phyloP scores from a whole-genome alignment of 2,329 filamentous ascomycete genomes.

The Fusarium hainanense region DNA sequence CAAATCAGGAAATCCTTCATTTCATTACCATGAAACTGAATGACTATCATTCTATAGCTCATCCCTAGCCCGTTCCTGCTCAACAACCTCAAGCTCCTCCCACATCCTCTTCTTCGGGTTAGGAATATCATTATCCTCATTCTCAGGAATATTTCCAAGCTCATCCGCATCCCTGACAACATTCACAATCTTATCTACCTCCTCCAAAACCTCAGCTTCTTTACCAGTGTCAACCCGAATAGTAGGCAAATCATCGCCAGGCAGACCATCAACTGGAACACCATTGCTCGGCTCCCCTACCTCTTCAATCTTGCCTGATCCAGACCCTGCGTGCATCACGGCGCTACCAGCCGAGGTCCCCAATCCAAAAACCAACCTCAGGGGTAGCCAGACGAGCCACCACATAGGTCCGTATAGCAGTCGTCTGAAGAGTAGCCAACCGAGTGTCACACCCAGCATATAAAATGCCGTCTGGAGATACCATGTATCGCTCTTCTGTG shows the following conservation, averaged over 20 bases:
- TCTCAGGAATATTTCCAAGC: constrained; percentile 39
- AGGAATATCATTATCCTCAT: constrained; percentile 16
- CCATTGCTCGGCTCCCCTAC: constrained; percentile 44
- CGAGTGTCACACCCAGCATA: constrained; percentile 78
- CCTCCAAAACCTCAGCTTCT: constrained; percentile 58
- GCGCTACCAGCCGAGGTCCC: constrained; percentile 66
- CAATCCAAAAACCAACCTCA: constrained; percentile 73
- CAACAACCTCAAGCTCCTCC: constrained; percentile 43
- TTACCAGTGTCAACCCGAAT: constrained; percentile 55
- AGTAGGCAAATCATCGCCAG: constrained; percentile 61
- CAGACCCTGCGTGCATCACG: constrained; percentile 55
- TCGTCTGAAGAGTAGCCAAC: constrained; percentile 87
- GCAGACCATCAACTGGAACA: constrained; percentile 51
- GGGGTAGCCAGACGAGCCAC: constrained; percentile 87
- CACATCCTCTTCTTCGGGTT: constrained; percentile 49
- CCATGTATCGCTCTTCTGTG: constrained; percentile 97
- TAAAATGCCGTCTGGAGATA: constrained; percentile 93
- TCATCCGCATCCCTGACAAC: constrained; percentile 52
- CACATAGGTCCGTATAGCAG: constrained; percentile 89
- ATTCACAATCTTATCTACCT: constrained; percentile 67
- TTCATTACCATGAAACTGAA: not conserved
- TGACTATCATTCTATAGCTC: constrained; percentile 49
- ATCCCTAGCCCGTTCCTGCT: constrained; percentile 51
- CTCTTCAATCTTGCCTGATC: constrained; percentile 42
- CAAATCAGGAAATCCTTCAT: not conserved